These are phyloP conservation scores for Neofusicoccum cordaticola DNA, from an alignment of 2,329 filamentous ascomycete species.

Conservation along the genomic window DNA sequence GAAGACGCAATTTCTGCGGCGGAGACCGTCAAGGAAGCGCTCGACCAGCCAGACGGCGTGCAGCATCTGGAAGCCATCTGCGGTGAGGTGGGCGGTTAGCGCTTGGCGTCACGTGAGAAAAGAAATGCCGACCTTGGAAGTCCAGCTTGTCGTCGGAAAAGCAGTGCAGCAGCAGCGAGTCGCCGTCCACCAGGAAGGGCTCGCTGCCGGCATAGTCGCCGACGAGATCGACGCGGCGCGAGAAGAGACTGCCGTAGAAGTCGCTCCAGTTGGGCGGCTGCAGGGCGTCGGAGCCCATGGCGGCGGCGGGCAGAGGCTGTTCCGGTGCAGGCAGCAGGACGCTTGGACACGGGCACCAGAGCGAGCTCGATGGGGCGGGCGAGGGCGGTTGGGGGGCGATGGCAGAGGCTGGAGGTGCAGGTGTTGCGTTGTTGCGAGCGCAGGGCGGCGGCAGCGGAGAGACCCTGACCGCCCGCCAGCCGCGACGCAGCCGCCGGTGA, in stretches of 20 bases:
- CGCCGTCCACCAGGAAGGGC: constrained; percentile 69
- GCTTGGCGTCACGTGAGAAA: neutral
- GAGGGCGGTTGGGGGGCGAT: no score
- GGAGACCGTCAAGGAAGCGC: constrained; percentile 59
- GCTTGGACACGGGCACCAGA: no score
- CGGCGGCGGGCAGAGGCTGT: neutral
- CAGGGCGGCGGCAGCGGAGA: no score
- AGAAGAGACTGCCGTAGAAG: constrained; percentile 32
- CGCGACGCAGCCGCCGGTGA: no score
- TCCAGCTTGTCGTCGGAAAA: constrained; percentile 63
- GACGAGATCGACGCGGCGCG: constrained; percentile 52
- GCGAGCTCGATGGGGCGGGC: no score
- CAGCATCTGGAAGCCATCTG: constrained; percentile 64
- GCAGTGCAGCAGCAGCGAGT: constrained; percentile 65
- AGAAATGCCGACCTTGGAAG: constrained; percentile 48
- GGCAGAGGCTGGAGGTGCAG: no score
- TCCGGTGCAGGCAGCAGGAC: no score
- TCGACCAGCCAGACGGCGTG: constrained; percentile 70
- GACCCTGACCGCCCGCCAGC: no score
- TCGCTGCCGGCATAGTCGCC: constrained; percentile 75
- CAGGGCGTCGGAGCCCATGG: neutral
- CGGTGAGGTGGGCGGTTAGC: constrained; percentile 2
- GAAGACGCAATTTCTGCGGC: constrained; percentile 66
- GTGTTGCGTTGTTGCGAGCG: no score
- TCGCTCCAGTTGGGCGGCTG: neutral